Evolutionary conservation across 257 asterid species (phyloP).

Genomic region (Lycium ferocissimum): DNA sequence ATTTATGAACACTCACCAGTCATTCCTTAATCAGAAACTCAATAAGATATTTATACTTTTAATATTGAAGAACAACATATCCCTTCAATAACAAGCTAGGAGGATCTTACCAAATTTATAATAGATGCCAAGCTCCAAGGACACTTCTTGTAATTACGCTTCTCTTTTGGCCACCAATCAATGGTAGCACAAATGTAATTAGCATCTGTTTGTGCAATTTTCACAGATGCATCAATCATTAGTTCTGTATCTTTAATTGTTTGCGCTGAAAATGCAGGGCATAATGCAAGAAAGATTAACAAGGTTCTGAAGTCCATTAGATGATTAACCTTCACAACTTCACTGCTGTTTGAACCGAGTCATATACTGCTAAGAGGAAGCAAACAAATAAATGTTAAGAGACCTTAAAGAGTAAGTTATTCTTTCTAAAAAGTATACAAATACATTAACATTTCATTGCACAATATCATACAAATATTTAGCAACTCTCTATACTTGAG

Average conservation of each 20-base stretch:
- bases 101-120: constrained; percentile 65
- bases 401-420: not conserved
- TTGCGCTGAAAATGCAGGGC: constrained; percentile 58
- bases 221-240: constrained; percentile 52
- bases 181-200: constrained; percentile 88
- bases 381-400: constrained; percentile 1
- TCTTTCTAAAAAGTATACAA: not conserved
- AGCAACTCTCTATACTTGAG: not conserved
- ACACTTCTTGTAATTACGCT: constrained; percentile 81
- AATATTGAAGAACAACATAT: not conserved
- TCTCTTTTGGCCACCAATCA: constrained; percentile 97
- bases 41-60: not conserved
- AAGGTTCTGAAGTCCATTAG: constrained; percentile 56
- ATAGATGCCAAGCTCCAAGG: constrained; percentile 87
- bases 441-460: not conserved
- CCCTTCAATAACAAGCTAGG: not conserved
- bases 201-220: constrained; percentile 69
- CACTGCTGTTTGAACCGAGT: constrained; percentile 39
- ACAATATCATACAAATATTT: not conserved
- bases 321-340: constrained; percentile 39
- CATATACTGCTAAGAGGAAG: constrained; percentile 34
- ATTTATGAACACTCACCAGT: not conserved
- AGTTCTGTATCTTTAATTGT: constrained; percentile 54
- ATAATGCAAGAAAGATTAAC: constrained; percentile 51
- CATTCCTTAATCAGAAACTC: not conserved